Evolutionary conservation across 139 green algal species (phyloP).

Genomic region (Eudorina sp.): DNA sequence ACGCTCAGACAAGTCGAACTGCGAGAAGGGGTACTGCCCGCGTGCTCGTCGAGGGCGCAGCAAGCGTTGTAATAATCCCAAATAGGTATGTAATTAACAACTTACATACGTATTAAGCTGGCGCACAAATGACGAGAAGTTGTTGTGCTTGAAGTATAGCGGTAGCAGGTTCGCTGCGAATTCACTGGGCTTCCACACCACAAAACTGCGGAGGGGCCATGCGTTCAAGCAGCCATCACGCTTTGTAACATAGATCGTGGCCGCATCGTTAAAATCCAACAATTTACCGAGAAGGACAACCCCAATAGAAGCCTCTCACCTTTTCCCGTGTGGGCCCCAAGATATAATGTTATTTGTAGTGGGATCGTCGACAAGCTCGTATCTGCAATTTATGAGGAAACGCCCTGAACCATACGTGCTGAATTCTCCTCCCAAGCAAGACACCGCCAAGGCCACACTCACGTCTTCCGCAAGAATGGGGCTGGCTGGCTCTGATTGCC

Average conservation of each 20-base stretch:
- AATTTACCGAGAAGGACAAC: background rate
- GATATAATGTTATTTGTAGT: slow-evolving; percentile 85
- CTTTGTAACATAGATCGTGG: background rate
- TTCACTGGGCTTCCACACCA: slow-evolving; percentile 92
- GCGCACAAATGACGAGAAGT: slow-evolving; percentile 94
- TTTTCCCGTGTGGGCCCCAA: slow-evolving; percentile 87
- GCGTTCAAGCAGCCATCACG: too few relatives aligned
- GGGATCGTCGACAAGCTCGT: slow-evolving; percentile 93
- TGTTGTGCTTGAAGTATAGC: slow-evolving; percentile 97
- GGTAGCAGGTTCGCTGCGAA: slow-evolving; percentile 94
- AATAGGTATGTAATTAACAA: too few relatives aligned
- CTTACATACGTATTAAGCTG: slow-evolving; percentile 98
- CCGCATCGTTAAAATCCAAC: background rate
- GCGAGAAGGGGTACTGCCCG: too few relatives aligned
- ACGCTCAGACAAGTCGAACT: too few relatives aligned
- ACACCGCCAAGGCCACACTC: too few relatives aligned
- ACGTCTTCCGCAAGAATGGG: slow-evolving; percentile 81
- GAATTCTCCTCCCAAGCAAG: too few relatives aligned
- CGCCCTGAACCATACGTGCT: background rate
- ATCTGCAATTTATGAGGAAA: slow-evolving; percentile 70
- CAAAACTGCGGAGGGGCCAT: slow-evolving; percentile 80
- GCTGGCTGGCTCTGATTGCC: slow-evolving; percentile 52
- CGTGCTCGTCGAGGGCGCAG: too few relatives aligned
- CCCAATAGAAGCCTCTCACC: slow-evolving; percentile 59
- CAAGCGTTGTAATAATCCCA: too few relatives aligned